Percentiles rank a stretch among this genome's conserved stretches.
These are phyloP conservation scores for Sarcodon aspratus DNA, from an alignment of 768 basidiomycete genomes.

Conservation along the genomic window DNA sequence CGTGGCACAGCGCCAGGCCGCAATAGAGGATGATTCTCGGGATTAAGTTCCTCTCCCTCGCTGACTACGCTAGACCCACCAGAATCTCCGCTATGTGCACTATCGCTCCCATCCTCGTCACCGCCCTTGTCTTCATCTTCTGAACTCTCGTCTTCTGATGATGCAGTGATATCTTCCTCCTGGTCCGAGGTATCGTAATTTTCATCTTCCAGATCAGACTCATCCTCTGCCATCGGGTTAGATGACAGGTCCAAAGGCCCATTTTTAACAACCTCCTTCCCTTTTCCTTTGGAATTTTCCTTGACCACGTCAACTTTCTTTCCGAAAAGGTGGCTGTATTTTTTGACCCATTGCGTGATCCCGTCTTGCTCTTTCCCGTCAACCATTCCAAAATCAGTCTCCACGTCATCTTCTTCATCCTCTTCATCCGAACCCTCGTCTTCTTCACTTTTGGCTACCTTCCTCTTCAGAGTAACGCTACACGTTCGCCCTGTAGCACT, in stretches of 20 bases:
- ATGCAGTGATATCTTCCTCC: neutral
- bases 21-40: slow-evolving; percentile 49
- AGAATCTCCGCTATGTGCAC: slow-evolving; percentile 12
- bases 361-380: slow-evolving; percentile 59
- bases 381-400: slow-evolving; percentile 62
- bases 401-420: slow-evolving; percentile 35
- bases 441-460: slow-evolving; percentile 14
- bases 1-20: slow-evolving; percentile 53
- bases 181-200: slow-evolving; percentile 9
- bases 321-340: slow-evolving; percentile 47
- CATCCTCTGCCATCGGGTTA: neutral
- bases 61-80: slow-evolving; percentile 20
- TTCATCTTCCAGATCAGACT: neutral
- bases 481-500: slow-evolving; percentile 61
- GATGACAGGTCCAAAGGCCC: slow-evolving; percentile 6
- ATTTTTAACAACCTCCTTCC: slow-evolving; percentile 9
- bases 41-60: slow-evolving; percentile 37
- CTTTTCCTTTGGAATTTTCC: slow-evolving; percentile 8
- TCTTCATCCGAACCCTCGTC: slow-evolving; percentile 23
- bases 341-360: slow-evolving; percentile 55
- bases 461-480: slow-evolving; percentile 36
- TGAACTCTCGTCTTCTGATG: slow-evolving; percentile 5
- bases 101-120: slow-evolving; percentile 18
- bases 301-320: slow-evolving; percentile 6
- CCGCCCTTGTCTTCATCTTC: slow-evolving; percentile 6